Percentiles rank a stretch among this genome's conserved stretches.
Evolutionary conservation across 371 early-diverging fungal species (phyloP).

Genomic region (Mortierella sp.): DNA sequence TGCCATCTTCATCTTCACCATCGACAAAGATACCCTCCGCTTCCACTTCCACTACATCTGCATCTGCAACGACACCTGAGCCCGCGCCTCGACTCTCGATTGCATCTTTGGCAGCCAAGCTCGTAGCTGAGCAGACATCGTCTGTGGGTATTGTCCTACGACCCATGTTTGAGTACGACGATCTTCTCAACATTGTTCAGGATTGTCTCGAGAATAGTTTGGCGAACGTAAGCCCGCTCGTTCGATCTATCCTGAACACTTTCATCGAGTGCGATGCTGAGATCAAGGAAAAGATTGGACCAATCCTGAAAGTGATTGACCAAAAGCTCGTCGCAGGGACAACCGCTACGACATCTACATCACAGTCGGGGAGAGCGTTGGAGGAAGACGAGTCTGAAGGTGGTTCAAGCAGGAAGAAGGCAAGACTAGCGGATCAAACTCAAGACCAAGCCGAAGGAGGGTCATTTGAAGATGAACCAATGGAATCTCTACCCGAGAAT

Average conservation of each 20-base stretch:
- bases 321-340: conserved; percentile 48
- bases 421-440: too few species aligned
- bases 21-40: conserved; percentile 10
- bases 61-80: conserved; percentile 9
- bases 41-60: conserved; percentile 13
- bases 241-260: conserved; percentile 44
- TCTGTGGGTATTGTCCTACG: conserved; percentile 4
- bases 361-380: background rate
- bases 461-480: too few species aligned
- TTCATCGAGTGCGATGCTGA: conserved; percentile 41
- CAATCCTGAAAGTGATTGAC: conserved; percentile 37
- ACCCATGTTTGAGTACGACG: conserved; percentile 40
- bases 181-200: conserved; percentile 39
- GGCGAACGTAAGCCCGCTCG: conserved; percentile 34
- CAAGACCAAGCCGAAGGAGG: too few species aligned
- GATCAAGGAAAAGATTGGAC: conserved; percentile 40
- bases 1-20: conserved; percentile 12
- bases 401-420: too few species aligned
- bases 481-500: background rate
- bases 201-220: conserved; percentile 33
- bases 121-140: conserved; percentile 23
- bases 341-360: conserved; percentile 8
- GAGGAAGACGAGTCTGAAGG: too few species aligned
- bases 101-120: conserved; percentile 33
- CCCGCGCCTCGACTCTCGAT: conserved; percentile 23